Conservation (phyloP, 176 grass and related monocot genomes). For the Puccinellia tenuiflora region DNA sequence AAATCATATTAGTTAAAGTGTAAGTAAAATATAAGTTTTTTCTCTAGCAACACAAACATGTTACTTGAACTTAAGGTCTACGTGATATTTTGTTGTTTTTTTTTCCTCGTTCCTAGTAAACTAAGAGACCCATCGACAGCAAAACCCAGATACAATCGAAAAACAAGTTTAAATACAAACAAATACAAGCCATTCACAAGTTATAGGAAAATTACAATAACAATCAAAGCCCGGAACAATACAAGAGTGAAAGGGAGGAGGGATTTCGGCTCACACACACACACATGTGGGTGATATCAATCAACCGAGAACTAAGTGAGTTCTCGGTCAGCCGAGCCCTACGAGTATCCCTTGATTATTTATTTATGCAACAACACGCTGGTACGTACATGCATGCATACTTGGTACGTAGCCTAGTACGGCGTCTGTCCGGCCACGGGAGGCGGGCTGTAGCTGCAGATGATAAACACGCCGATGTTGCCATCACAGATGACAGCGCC, state of each 20-base stretch:
- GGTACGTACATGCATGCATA: background rate
- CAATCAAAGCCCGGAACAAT: background rate
- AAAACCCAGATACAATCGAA: background rate
- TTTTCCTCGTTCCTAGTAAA: too few species aligned
- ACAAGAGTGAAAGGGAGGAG: background rate
- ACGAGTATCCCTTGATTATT: background rate
- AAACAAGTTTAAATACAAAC: background rate
- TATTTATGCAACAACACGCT: background rate
- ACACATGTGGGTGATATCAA: background rate
- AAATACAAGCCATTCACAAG: background rate
- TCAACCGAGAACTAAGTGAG: background rate
- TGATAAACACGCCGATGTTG: constrained; percentile 21
- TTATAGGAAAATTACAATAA: background rate
- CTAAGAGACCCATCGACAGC: background rate
- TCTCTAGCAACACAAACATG: too few species aligned
- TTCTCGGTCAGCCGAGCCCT: background rate
- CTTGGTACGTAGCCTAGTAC: background rate
- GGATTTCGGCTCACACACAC: background rate
- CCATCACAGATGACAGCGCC: background rate
- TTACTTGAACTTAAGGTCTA: too few species aligned
- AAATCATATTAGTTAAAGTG: too few species aligned
- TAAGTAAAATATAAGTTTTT: too few species aligned
- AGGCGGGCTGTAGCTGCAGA: constrained; percentile 28
- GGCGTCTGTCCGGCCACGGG: constrained; percentile 3
- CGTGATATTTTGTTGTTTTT: too few species aligned